Conservation (phyloP, 2,329 filamentous ascomycete genomes). For the Sclerotinia trifoliorum region DNA sequence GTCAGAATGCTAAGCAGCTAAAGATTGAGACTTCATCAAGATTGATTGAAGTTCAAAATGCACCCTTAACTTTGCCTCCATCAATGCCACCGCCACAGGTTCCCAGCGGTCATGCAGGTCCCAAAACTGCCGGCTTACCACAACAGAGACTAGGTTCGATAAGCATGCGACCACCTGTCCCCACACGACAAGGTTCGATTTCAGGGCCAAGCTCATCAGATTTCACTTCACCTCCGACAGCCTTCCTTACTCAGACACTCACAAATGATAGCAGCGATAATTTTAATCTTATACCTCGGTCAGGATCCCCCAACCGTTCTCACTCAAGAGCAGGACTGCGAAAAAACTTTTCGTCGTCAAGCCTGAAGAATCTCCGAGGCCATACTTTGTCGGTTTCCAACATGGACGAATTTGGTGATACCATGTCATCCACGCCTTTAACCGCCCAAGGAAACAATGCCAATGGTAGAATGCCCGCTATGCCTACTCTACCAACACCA, state of each 20-base stretch:
- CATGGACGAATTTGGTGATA: conserved; percentile 58
- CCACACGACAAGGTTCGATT: conserved; percentile 33
- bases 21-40: conserved; percentile 75
- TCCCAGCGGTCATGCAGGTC: conserved; percentile 28
- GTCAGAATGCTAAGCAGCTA: conserved; percentile 75
- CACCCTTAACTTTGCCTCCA: conserved; percentile 31
- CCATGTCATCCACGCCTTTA: conserved; percentile 72
- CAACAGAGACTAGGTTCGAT: conserved; percentile 27
- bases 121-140: conserved; percentile 36
- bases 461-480: conserved; percentile 49
- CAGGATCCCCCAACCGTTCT: conserved; percentile 53
- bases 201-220: conserved; percentile 37
- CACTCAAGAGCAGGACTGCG: conserved; percentile 49
- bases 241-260: conserved; percentile 35
- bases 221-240: conserved; percentile 37
- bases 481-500: conserved; percentile 68
- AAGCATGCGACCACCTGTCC: conserved; percentile 29
- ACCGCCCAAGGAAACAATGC: conserved; percentile 50
- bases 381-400: conserved; percentile 68
- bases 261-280: conserved; percentile 42
- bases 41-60: conserved; percentile 23
- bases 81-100: conserved; percentile 35
- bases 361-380: conserved; percentile 67
- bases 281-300: conserved; percentile 38
- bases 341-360: conserved; percentile 71